A percentile compares a stretch with the other conserved stretches of the same genome.
Evolutionary conservation across 768 basidiomycete genomes (phyloP).

Genomic region (Lentinula raphanica): DNA sequence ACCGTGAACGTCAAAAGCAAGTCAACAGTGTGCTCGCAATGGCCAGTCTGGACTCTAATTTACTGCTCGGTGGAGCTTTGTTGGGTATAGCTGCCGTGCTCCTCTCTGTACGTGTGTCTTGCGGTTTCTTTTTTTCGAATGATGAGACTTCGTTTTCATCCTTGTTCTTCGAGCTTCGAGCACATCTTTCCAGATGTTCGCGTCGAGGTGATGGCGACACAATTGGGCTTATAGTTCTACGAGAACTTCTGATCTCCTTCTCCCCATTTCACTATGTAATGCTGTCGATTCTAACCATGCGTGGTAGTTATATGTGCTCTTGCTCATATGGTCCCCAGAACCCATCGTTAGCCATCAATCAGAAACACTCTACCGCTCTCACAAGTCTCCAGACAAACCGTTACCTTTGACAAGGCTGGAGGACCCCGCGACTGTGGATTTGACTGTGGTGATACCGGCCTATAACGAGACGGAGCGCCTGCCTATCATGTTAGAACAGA

Average conservation of each 20-base stretch:
- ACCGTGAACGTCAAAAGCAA: neutral
- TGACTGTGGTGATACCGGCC: slow-evolving; percentile 84
- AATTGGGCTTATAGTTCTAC: slow-evolving; percentile 32
- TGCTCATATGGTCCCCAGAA: slow-evolving; percentile 71
- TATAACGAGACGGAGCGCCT: slow-evolving; percentile 87
- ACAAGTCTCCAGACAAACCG: slow-evolving; percentile 46
- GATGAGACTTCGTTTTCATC: slow-evolving; percentile 73
- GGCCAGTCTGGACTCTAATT: neutral
- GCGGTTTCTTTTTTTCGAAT: neutral
- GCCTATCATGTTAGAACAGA: slow-evolving; percentile 75
- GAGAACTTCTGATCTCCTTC: slow-evolving; percentile 28
- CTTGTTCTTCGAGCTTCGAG: slow-evolving; percentile 90
- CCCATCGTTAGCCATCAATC: slow-evolving; percentile 57
- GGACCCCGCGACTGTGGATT: slow-evolving; percentile 57
- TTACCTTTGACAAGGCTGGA: slow-evolving; percentile 51
- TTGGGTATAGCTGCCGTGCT: neutral
- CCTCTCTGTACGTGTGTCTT: slow-evolving; percentile 1
- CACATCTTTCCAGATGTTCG: slow-evolving; percentile 19
- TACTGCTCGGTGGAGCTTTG: slow-evolving; percentile 1
- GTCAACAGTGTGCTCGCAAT: neutral
- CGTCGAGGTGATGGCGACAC: slow-evolving; percentile 48
- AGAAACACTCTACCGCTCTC: slow-evolving; percentile 65
- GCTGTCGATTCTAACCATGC: slow-evolving; percentile 10
- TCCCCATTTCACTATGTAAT: slow-evolving; percentile 25
- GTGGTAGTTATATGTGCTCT: slow-evolving; percentile 59